Base-by-base conservation (phyloP, 208 protist genomes). In the Leishmania amazonensis region DNA sequence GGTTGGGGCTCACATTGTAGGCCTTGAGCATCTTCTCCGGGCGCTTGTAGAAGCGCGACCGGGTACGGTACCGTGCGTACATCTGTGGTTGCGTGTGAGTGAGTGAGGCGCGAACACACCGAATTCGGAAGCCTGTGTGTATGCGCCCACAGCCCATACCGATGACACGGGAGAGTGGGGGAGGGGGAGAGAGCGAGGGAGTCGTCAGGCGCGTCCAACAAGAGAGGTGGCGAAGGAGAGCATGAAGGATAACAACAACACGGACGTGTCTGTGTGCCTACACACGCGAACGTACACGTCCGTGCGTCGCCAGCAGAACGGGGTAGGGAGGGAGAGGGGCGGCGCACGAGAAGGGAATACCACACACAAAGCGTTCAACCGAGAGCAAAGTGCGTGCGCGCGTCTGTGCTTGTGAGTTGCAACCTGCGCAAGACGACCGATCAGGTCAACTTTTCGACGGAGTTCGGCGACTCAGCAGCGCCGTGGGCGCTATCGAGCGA, bases 51-150 rank as follows among this genome's bases (percentile, higher is more conserved):
- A 97, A 97, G 67, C 87, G 85, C 6, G 94, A 96, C 2, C 94
- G 90, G 31, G 92, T 94, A 38, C 94, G 91, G 79, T 94, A 97
- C 28, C 94, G 90, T 24, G 94, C 94, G 79, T 97, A 97, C 94
- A 97, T 97, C 54, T 68, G 31, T 31, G 53, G 28, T 9, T 45
- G 75, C 9, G 75, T 24, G 40, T 51, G 28, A 24, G 38, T 3
- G 53, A 49, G 13, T 6, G 62, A 8, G 62, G 31, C 13, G 15
- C 31, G 31, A 68, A 40, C 31, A 40, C 13, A 13, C 62, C 62
- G 11, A n/a, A 17, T n/a, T 17, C 42, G n/a, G 15, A 19, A 31
- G 31, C 11, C 28, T 57, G 17, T 75, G 71, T 9, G 71, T 42
- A 28, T 17, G 42, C 19, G 73, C 38, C 49, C 38, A n/a, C 35